Evolutionary conservation across 352 stramenopile species (phyloP), one percentile per base, ranked within the genome.

Genomic region (Phytophthora pseudosyringae): DNA sequence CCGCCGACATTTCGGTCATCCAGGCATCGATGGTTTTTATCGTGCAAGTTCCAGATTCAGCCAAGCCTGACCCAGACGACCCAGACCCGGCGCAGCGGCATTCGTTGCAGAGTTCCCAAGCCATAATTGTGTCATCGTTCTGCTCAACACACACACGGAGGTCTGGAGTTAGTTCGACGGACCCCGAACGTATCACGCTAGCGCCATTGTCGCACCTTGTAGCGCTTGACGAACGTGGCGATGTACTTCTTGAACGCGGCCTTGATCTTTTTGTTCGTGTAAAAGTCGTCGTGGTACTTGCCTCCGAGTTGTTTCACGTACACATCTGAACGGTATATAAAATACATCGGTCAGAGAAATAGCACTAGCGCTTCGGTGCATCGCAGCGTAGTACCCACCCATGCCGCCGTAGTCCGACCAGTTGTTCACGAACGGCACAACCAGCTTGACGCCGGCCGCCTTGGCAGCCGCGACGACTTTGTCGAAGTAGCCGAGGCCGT

Each of bases 401-500:
- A 72, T 75, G 45, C 62, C 67, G 15, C 67, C 67, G 51, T 75
- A 73, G 53, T 73, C 68, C 9, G 68, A 72, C 68, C 68, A 76
- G 32, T 73, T 76, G 68, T 76, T 76, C 29, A 76, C 69, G 16
- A 73, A 58, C 18, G 69, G 69, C 43, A 76, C 63, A 10, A 76
- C 60, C 21, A 77, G 56, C 44, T 77, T 74, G 21, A 77, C 65
- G 15, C 69, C 69, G 4, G 69, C 69, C 15, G 64, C 64, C 28
- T 77, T 77, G n/a, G 69, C 69, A 3, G 69, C 69, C 3, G 55
- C 64, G 10, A 77, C 59, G 18, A 77, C 65, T 33, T 18, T 12
- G 43, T 76, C 68, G 15, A 76, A 76, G 68, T 76, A 76, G 0
- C 68, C 68, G 10, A 76, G 68, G 31, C 68, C 68, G 49, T 76